Base-by-base conservation (phyloP, 441 rosid genomes). In the Erodium chrysanthum region DNA sequence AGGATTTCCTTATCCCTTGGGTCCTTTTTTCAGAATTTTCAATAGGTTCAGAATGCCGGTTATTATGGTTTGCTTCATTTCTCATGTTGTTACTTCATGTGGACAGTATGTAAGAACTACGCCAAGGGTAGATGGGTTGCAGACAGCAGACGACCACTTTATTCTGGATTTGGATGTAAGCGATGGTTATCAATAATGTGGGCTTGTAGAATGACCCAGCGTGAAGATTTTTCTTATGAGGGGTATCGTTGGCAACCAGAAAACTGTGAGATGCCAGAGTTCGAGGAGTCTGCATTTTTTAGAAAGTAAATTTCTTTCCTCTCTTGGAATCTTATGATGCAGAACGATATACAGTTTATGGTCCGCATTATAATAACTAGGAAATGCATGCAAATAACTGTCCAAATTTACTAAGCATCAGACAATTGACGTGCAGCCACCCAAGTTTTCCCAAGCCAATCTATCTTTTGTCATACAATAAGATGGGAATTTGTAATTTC, bases 101-200 rank as follows among this genome's bases (percentile, higher is more conserved):
- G 21, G 73, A 72, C 86, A 89, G 97, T 68, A 62, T 92, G 97
- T 81, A 86, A 88, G 7, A 37, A 37, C 77, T 88, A 84, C 78
- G 86, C 92, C 67, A 85, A 85, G 73, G 96, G 96, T 44, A 82
- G 73, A 78, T 92, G 97, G 97, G 88, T 88, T 64, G 71, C 77
- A 64, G 91, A 88, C 72, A 73, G 67, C 69, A 77, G 76, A 62
- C 65, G 84, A 65, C 97, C 95, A 11, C 80, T 92, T 63, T 92
- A 92, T 76, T 83, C 92, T 22, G 95, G 96, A 37, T 73, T 72
- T 73, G 80, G 78, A 75, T 92, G 97, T 78, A 85, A 92, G 71
- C 88, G 76, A 33, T 92, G 96, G 97, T 68, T 92, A 74, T 92
- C 97, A 33, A 84, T 73, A 76, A 89, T 89, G 96, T 92, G 97